phyloP scores from a whole-genome alignment of 257 asterid species.

The Verbena officinalis region DNA sequence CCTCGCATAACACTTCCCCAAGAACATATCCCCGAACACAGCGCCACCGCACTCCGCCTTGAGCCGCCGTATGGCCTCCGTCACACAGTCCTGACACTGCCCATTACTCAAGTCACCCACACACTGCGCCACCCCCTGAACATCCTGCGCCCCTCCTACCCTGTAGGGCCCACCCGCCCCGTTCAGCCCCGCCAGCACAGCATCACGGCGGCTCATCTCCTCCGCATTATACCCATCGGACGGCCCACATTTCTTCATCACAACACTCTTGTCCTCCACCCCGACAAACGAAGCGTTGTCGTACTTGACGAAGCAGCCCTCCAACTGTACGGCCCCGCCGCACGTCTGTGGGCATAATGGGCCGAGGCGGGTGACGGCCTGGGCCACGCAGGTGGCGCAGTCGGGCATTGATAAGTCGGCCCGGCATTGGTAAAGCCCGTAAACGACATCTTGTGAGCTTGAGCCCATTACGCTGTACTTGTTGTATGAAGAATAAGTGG shows the following conservation, averaged over 20 bases:
- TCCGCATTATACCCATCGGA: slow-evolving; percentile 55
- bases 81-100: slow-evolving; percentile 86
- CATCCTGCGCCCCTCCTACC: slow-evolving; percentile 73
- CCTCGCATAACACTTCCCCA: slow-evolving; percentile 92
- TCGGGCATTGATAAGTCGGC: slow-evolving; percentile 92
- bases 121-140: slow-evolving; percentile 91
- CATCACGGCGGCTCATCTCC: slow-evolving; percentile 65
- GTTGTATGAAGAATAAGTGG: slow-evolving; percentile 90
- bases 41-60: slow-evolving; percentile 92
- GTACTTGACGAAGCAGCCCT: slow-evolving; percentile 84
- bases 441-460: slow-evolving; percentile 53
- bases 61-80: slow-evolving; percentile 79
- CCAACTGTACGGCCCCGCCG: slow-evolving; percentile 82
- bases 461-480: slow-evolving; percentile 70
- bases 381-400: slow-evolving; percentile 84
- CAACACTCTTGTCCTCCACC: slow-evolving; percentile 78
- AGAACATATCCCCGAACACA: slow-evolving; percentile 83
- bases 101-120: slow-evolving; percentile 81
- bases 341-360: slow-evolving; percentile 58
- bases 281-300: slow-evolving; percentile 76
- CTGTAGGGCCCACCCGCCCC: slow-evolving; percentile 75
- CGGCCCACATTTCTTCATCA: slow-evolving; percentile 89
- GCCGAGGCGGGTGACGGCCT: slow-evolving; percentile 59
- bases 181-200: slow-evolving; percentile 57
- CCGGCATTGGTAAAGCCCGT: slow-evolving; percentile 85